Evolutionary conservation across 805 yeast species (phyloP), one percentile per base, ranked within the genome.

Genomic region (Komagataella kurtzmanii): DNA sequence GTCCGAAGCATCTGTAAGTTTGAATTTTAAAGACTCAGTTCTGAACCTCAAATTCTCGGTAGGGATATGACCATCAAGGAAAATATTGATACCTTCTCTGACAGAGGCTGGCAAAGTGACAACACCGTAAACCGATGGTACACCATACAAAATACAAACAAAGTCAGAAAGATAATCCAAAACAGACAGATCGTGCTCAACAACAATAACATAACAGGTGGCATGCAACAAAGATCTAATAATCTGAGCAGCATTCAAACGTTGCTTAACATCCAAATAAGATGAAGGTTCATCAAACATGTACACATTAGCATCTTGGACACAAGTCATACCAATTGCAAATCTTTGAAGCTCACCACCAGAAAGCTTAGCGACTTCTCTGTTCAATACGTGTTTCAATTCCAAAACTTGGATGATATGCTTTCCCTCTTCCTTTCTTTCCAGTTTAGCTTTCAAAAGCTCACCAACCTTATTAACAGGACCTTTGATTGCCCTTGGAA

Each of bases 241-340:
- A 64, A 88, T 85, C 68, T 81, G 82, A 54, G 99, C 99, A 53
- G 99, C 99, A 62, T 93, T 86, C 70, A 93, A 80, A 81, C 99
- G 91, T 73, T 93, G 99, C 72, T 93, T 93, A 58, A 93, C 98
- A 78, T 93, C 99, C 68, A 93, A 74, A 72, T 93, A 93, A 8
- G 99, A 93, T 17, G 98, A 90, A 48, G 99, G 99, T 75, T 93
- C 99, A 72, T 93, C 99, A 70, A 93, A 93, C 99, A 93, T 93
- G 73, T 93, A 93, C 47, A 93, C 98, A 60, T 88, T 86, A 53
- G 98, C 98, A 36, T 73, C 75, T 72, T 91, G 98, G 48, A 90
- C 89, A 76, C 96, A 88, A 14, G 98, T 87, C 89, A 93, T 85
- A 61, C 93, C 99, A 65, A 93, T 84, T 49, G 99, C 98, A 65